Percentiles rank a stretch among this genome's conserved stretches.
These are phyloP conservation scores for Aspergillus avenaceus DNA, from an alignment of 495 filamentous ascomycete species.

Conservation along the genomic window DNA sequence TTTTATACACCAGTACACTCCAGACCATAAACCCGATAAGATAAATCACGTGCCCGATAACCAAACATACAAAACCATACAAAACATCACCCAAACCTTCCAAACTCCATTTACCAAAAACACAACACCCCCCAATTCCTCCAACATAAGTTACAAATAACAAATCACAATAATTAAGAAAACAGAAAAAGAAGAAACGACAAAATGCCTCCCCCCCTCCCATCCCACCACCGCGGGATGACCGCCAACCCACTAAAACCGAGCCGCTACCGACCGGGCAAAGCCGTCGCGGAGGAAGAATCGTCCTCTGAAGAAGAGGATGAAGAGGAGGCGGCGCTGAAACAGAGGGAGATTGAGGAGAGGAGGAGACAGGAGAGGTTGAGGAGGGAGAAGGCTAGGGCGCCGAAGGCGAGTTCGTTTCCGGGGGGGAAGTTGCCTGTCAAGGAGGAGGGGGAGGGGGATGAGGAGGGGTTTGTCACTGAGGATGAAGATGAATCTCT, in stretches of 20 bases:
- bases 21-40: too few relatives aligned
- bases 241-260: constrained; percentile 86
- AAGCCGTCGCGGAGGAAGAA: constrained; percentile 63
- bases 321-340: constrained; percentile 43
- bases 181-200: too few relatives aligned
- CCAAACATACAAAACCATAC: too few relatives aligned
- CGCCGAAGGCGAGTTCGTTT: constrained; percentile 62
- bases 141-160: too few relatives aligned
- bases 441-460: constrained; percentile 29
- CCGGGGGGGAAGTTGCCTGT: constrained; percentile 28
- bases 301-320: constrained; percentile 62
- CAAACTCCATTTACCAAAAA: too few relatives aligned
- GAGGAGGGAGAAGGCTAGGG: constrained; percentile 44
- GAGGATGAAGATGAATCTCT: constrained; percentile 63
- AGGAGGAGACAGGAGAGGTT: constrained; percentile 26
- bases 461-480: constrained; percentile 74
- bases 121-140: too few relatives aligned
- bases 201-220: constrained; percentile 62
- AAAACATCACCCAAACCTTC: too few relatives aligned
- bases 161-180: too few relatives aligned
- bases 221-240: constrained; percentile 70
- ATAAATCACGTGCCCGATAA: too few relatives aligned
- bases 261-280: constrained; percentile 77
- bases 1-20: too few relatives aligned
- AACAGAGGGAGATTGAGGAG: constrained; percentile 32